Base-by-base conservation (phyloP, 2,329 filamentous ascomycete species). In the Ophiostoma angusticollis region DNA sequence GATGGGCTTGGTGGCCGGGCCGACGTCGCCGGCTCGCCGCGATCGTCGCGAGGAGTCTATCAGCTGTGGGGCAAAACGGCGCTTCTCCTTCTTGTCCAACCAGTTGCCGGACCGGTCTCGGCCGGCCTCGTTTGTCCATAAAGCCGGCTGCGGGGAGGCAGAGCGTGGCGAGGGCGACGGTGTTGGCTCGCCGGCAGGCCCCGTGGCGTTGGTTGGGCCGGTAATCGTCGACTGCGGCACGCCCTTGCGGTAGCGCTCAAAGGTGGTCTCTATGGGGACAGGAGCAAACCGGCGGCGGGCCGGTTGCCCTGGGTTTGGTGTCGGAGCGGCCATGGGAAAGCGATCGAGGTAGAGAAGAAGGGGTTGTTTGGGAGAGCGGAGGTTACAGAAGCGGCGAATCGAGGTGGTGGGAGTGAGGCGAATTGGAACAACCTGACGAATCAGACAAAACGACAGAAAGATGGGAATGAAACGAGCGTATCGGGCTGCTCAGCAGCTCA, bases 11-110 rank as follows among this genome's bases (percentile, higher is more conserved):
- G 77, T 73, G 22, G 77, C 72, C 16, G 77, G 75, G 6, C 67
- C 68, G 1, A 67, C 58, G 49, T 85, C 79, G 16, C 76, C 76
- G 13, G 71, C 71, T 51, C 76, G 76, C 46, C 80, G 74, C 24
- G 77, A 76, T 38, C 85, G 70, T 50, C 77, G 74, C 4, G 80
- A 80, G 3, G 83, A 87, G 58, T 89, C 84, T 45, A 93, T 78
- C 40, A 93, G 65, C 51, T 89, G 80, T 11, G 85, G 85, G 22
- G 78, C 71, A 56, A 93, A 93, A 43, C 63, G 62, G 46, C 68
- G 65, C 49, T 59, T 60, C 28, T 54, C 52, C 35, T 52, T 56
- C 42, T 11, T 25, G 31, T 33, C 28, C 35, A 14, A 7, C 21
- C 27, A 14, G 18, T 32, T 38, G n/a, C n/a, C n/a, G n/a, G 34